These are phyloP conservation scores for Trichoderma gracile DNA, from an alignment of 2,329 filamentous ascomycete genomes.

Conservation along the genomic window DNA sequence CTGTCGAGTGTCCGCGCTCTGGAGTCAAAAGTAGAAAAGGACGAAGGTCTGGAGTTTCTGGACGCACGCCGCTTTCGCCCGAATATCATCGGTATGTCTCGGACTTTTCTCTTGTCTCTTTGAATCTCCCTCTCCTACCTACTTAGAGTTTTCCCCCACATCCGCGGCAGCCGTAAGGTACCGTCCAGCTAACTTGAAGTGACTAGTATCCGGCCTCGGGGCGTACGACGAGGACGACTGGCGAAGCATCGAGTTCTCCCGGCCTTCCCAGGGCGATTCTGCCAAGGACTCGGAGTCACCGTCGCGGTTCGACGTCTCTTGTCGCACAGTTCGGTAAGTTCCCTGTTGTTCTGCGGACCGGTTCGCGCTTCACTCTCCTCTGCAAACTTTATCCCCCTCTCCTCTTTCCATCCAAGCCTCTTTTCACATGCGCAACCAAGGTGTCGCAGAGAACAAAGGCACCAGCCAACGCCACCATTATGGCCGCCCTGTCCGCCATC, in stretches of 20 bases:
- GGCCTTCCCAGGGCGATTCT: slow-evolving; percentile 39
- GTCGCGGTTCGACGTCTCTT: slow-evolving; percentile 55
- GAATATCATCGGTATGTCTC: slow-evolving; percentile 64
- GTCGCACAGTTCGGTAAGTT: slow-evolving; percentile 62
- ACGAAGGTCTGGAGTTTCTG: slow-evolving; percentile 51
- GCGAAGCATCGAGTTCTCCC: slow-evolving; percentile 60
- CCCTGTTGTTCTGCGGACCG: neutral
- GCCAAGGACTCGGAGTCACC: slow-evolving; percentile 28
- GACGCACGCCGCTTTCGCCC: slow-evolving; percentile 67
- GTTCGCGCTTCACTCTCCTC: neutral
- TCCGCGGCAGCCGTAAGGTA: neutral
- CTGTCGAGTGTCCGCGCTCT: slow-evolving; percentile 64
- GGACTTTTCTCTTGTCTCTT: neutral
- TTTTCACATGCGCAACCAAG: neutral
- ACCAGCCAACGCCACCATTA: no score
- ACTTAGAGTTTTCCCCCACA: neutral
- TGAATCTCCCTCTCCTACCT: neutral
- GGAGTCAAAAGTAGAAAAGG: slow-evolving; percentile 56
- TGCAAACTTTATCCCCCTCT: slow-evolving; percentile 4
- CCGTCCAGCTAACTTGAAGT: slow-evolving; percentile 3
- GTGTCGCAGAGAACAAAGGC: neutral
- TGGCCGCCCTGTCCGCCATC: no score
- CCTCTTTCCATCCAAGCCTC: neutral
- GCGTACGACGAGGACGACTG: slow-evolving; percentile 71
- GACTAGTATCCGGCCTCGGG: slow-evolving; percentile 58